A percentile compares a stretch with the other conserved stretches of the same genome.
Conservation (phyloP, 2,329 filamentous ascomycete genomes). For the Eutypa lata region DNA sequence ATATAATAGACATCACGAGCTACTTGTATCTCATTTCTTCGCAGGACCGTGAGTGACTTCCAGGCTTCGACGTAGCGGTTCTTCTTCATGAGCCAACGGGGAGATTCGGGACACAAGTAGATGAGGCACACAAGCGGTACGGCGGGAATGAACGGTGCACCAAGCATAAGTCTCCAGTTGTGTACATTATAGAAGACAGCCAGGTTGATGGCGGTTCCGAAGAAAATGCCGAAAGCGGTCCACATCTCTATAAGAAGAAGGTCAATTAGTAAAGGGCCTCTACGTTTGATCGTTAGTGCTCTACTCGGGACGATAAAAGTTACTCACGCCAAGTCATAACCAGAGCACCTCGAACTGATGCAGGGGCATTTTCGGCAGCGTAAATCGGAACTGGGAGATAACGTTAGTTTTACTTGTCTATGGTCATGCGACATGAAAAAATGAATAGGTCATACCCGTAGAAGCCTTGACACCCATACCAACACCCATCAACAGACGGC, state of each 20-base stretch:
- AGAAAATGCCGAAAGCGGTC: constrained; percentile 58
- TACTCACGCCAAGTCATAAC: constrained; percentile 72
- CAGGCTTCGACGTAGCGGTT: constrained; percentile 59
- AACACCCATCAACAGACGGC: constrained; percentile 71
- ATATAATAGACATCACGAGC: constrained; percentile 63
- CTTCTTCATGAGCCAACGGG: constrained; percentile 67
- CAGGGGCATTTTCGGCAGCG: constrained; percentile 70
- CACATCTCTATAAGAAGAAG: constrained; percentile 47
- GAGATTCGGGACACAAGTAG: constrained; percentile 65
- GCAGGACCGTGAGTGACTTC: constrained; percentile 48
- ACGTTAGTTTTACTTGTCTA: not conserved
- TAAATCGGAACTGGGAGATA: constrained; percentile 62
- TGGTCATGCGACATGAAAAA: not conserved
- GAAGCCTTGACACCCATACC: constrained; percentile 74
- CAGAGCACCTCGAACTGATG: constrained; percentile 67
- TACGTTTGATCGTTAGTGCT: not conserved
- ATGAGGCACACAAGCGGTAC: constrained; percentile 58
- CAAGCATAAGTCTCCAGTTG: constrained; percentile 41
- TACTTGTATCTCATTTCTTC: constrained; percentile 54
- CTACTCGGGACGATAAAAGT: not conserved
- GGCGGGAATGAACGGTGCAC: constrained; percentile 58
- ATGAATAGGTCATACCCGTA: constrained; percentile 37
- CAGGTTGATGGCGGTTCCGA: constrained; percentile 61
- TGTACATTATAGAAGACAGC: constrained; percentile 35
- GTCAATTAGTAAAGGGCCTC: not conserved